phyloP scores from a whole-genome alignment of 805 yeast genomes.

The Wickerhamomyces bisporus region DNA sequence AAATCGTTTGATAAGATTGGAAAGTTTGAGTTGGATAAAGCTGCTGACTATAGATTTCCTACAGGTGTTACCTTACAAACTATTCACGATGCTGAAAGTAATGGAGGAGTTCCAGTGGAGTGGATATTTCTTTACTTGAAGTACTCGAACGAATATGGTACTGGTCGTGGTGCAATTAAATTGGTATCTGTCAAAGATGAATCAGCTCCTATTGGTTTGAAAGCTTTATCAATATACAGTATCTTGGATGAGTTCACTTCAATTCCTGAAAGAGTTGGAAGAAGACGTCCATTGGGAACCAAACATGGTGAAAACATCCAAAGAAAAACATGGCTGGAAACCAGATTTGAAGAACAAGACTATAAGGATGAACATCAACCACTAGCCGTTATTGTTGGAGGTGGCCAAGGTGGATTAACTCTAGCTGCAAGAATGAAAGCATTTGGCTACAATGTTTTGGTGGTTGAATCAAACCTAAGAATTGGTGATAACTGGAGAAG shows the following conservation, averaged over 20 bases:
- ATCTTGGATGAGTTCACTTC: conserved; percentile 29
- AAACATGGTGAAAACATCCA: conserved; percentile 34
- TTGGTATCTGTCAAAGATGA: conserved; percentile 27
- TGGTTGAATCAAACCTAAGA: conserved; percentile 32
- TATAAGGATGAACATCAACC: conserved; percentile 33
- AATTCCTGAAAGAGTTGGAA: conserved; percentile 29
- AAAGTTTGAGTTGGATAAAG: conserved; percentile 25
- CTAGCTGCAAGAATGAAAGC: conserved; percentile 37
- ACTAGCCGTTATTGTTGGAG: conserved; percentile 40
- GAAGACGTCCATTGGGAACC: conserved; percentile 31
- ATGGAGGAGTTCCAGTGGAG: conserved; percentile 27
- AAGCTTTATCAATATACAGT: conserved; percentile 30
- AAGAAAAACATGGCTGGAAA: conserved; percentile 36
- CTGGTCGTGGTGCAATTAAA: conserved; percentile 29
- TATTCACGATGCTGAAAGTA: conserved; percentile 24
- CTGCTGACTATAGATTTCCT: conserved; percentile 26
- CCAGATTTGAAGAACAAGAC: conserved; percentile 25
- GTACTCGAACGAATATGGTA: conserved; percentile 28
- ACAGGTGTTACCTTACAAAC: conserved; percentile 26
- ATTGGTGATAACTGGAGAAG: conserved; percentile 45
- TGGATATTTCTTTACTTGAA: conserved; percentile 31
- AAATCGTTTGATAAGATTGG: conserved; percentile 17
- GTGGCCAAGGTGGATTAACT: conserved; percentile 42
- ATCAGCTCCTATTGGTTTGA: conserved; percentile 25
- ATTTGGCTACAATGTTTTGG: conserved; percentile 35